Conservation (phyloP, 352 stramenopile genomes). For the Hyaloperonospora brassicae region DNA sequence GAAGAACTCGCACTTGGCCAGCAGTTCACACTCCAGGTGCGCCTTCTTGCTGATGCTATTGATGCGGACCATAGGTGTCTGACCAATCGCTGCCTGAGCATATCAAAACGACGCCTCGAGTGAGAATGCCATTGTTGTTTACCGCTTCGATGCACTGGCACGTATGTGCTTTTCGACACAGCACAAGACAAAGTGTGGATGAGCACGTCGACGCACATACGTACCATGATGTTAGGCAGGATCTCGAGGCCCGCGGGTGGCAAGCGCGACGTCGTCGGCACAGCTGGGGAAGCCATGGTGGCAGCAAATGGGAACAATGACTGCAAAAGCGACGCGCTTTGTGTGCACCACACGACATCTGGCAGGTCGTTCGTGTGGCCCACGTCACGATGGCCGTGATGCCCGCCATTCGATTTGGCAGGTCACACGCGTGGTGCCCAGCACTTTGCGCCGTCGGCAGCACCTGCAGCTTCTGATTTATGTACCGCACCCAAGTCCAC, state of each 20-base stretch:
- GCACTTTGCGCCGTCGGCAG: constrained; percentile 18
- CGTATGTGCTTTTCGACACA: too few relatives aligned
- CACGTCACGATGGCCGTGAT: constrained; percentile 1
- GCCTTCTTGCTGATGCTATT: constrained; percentile 90
- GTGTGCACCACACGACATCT: too few relatives aligned
- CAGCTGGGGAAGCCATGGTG: constrained; percentile 18
- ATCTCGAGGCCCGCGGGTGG: constrained; percentile 39
- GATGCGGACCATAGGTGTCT: constrained; percentile 92
- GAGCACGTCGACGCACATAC: not conserved
- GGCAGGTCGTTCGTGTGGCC: too few relatives aligned
- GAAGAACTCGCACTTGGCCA: constrained; percentile 97
- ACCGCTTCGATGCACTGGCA: too few relatives aligned
- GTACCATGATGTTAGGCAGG: constrained; percentile 56
- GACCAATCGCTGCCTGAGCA: constrained; percentile 31
- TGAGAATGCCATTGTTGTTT: too few relatives aligned
- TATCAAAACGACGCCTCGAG: too few relatives aligned
- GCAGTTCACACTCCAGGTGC: constrained; percentile 90
- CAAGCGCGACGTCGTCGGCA: constrained; percentile 15
- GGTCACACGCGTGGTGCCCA: constrained; percentile 26
- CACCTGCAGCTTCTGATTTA: constrained; percentile 13
- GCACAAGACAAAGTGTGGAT: too few relatives aligned
- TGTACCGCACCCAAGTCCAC: not conserved
- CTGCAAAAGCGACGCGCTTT: too few relatives aligned
- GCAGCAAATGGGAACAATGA: not conserved
- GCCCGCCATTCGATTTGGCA: constrained; percentile 26